phyloP scores from a whole-genome alignment of 441 rosid genomes.

The Macaranga tanarius region DNA sequence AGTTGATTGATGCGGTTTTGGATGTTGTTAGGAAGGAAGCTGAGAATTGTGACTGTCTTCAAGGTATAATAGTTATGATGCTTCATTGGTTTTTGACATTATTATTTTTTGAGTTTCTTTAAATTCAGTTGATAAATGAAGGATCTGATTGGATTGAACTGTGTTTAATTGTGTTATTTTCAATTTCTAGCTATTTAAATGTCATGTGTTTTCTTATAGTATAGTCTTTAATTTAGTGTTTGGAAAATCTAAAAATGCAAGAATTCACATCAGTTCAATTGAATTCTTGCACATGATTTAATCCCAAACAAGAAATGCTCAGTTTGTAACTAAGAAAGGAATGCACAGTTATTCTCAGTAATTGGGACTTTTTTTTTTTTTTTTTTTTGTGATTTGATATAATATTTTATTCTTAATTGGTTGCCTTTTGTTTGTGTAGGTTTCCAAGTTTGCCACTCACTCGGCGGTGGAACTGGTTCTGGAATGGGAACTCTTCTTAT shows the following conservation, averaged over 20 bases:
- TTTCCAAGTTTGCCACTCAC: constrained; percentile 44
- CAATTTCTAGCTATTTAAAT: too few relatives aligned
- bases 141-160: neutral
- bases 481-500: constrained; percentile 31
- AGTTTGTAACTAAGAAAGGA: too few relatives aligned
- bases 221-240: neutral
- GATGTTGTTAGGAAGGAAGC: constrained; percentile 30
- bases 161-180: neutral
- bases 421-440: constrained; percentile 25
- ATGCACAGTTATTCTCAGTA: neutral
- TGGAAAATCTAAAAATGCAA: too few relatives aligned
- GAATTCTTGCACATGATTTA: too few relatives aligned
- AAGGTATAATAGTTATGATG: constrained; percentile 24
- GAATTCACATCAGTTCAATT: too few relatives aligned
- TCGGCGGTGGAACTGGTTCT: constrained; percentile 43
- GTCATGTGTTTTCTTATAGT: too few relatives aligned
- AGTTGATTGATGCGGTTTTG: constrained; percentile 25
- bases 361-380: neutral
- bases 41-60: constrained; percentile 36
- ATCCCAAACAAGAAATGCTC: too few relatives aligned
- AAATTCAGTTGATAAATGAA: neutral
- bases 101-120: too few relatives aligned
- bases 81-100: neutral
- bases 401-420: neutral
- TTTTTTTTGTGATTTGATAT: neutral